Conservation (phyloP, 208 protist species). For the Acanthamoeba sp. region DNA sequence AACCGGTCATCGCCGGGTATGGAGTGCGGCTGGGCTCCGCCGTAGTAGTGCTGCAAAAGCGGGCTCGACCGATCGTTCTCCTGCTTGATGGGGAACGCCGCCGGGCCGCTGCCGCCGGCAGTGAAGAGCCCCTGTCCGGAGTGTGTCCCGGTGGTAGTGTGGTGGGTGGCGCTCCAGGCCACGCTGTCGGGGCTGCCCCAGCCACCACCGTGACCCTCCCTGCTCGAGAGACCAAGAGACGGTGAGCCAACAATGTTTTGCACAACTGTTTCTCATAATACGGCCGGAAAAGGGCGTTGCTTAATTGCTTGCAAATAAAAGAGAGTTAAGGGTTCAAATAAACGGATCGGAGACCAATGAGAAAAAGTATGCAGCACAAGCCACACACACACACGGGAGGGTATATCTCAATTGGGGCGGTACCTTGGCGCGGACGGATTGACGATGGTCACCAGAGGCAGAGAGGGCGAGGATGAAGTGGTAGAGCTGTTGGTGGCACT, state of each 20-base stretch:
- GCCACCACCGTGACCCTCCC: background rate
- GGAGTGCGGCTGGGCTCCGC: background rate
- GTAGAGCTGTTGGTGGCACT: background rate
- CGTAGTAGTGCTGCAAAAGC: background rate
- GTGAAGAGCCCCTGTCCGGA: background rate
- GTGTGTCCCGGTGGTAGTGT: too few species aligned
- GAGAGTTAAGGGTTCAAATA: background rate
- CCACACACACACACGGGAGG: too few species aligned
- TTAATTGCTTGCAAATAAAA: too few species aligned
- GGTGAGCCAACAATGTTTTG: background rate
- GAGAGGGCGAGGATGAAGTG: background rate
- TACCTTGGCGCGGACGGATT: background rate
- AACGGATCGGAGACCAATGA: too few species aligned
- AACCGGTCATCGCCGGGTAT: background rate
- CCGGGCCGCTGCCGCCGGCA: background rate
- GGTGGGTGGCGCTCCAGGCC: background rate
- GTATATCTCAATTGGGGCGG: background rate
- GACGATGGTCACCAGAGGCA: background rate
- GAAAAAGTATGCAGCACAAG: too few species aligned
- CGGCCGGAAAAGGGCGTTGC: background rate
- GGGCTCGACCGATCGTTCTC: background rate
- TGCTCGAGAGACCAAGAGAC: background rate
- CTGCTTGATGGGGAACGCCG: background rate
- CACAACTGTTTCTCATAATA: background rate
- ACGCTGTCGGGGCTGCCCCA: slow-evolving; percentile 11